phyloP scores from a whole-genome alignment of 768 basidiomycete genomes.

The Mycena venus region DNA sequence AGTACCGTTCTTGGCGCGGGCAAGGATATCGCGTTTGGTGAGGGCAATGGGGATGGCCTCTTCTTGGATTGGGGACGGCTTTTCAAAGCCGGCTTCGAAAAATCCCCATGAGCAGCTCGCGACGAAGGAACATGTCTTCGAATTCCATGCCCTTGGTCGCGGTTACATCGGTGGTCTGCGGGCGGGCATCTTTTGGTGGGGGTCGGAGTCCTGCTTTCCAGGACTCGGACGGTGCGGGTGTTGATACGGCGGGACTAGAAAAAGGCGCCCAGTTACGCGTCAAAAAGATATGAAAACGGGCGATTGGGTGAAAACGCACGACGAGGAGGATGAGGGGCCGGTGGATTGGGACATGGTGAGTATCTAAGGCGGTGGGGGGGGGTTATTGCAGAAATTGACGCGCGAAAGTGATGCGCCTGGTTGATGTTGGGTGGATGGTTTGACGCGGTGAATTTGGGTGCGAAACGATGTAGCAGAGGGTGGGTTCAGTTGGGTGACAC shows the following conservation, averaged over 20 bases:
- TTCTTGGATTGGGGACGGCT: constrained; percentile 98
- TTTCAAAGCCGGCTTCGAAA: constrained; percentile 98
- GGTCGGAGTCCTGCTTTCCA: constrained; percentile 88
- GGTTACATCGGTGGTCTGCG: constrained; percentile 98
- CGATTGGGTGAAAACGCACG: constrained; percentile 8
- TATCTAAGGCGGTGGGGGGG: constrained; percentile 8
- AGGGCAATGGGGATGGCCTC: constrained; percentile 97
- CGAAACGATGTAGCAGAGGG: neutral
- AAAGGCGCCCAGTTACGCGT: neutral
- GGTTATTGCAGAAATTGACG: constrained; percentile 11
- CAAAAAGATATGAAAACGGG: constrained; percentile 2
- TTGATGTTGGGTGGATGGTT: constrained; percentile 10
- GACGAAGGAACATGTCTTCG: constrained; percentile 92
- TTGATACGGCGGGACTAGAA: constrained; percentile 26
- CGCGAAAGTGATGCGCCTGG: constrained; percentile 24
- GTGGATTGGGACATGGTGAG: constrained; percentile 24
- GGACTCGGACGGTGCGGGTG: constrained; percentile 40
- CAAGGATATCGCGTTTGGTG: constrained; percentile 93
- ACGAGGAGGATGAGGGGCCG: constrained; percentile 21
- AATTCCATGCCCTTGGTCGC: constrained; percentile 95
- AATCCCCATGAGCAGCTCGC: constrained; percentile 99
- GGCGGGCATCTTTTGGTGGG: constrained; percentile 92
- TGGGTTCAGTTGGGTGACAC: neutral
- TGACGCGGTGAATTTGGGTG: constrained; percentile 13
- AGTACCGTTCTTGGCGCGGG: constrained; percentile 96